A percentile compares a stretch with the other conserved stretches of the same genome.
phyloP scores from a whole-genome alignment of 371 early-diverging fungal genomes.

The Funneliformis caledonium region DNA sequence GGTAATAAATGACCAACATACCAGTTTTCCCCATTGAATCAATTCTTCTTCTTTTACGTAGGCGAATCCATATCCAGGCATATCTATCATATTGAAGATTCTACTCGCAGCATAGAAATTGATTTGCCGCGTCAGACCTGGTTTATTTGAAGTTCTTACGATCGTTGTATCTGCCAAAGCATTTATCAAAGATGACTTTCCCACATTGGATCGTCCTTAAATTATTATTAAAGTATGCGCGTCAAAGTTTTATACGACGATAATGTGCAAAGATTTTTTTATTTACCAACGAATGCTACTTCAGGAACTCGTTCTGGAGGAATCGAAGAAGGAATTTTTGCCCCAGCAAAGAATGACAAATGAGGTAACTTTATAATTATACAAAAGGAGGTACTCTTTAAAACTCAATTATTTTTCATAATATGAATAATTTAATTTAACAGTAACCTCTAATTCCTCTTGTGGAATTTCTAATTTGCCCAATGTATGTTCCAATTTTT shows the following conservation, averaged over 20 bases:
- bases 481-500: conserved; percentile 6
- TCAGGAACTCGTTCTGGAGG: conserved; percentile 65
- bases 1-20: conserved; percentile 43
- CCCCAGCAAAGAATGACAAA: conserved; percentile 72
- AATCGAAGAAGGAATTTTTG: conserved; percentile 63
- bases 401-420: neutral
- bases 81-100: conserved; percentile 75
- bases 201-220: conserved; percentile 77
- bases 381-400: neutral
- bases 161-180: conserved; percentile 64
- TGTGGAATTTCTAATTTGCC: conserved; percentile 2
- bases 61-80: conserved; percentile 91
- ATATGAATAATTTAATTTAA: neutral
- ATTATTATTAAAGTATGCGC: neutral
- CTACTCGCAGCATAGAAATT: conserved; percentile 75
- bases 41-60: conserved; percentile 71
- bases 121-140: conserved; percentile 81
- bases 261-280: neutral
- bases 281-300: conserved; percentile 68
- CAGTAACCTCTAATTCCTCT: conserved; percentile 27
- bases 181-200: conserved; percentile 79
- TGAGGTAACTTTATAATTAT: conserved; percentile 55
- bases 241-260: conserved; percentile 12
- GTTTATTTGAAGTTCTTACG: conserved; percentile 71
- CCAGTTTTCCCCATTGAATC: conserved; percentile 67